Base-by-base conservation (phyloP, 1,284 basidiomycete species). In the Irpex rosettiformis region DNA sequence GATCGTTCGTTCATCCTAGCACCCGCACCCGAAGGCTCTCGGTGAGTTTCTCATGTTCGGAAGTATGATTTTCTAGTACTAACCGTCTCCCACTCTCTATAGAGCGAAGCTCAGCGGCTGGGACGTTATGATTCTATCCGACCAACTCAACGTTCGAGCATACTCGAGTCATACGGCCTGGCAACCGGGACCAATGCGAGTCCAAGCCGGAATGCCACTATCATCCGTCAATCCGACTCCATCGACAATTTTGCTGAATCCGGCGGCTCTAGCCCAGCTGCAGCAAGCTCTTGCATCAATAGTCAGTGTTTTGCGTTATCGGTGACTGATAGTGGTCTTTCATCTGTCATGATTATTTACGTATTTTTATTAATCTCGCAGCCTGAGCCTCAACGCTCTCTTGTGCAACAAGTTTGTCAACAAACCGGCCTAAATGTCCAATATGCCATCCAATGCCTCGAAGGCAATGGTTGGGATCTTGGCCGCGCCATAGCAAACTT, bases 1-100 rank as follows among this genome's bases (percentile, higher is more conserved):
- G 94, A 97, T 70, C 84, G 96, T 54, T 88, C 92, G 0, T 97
- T 98, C 69, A 81, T 98, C 54, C 80, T 99, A 10, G 88, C 88
- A 1, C 90, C 93, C 18, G 87, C 94, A 3, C 75, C 86, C 28
- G 83, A 90, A 48, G 90, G 86, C 27, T 95, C 96, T 64, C 76
- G 85, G 88, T 94, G 74, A 67, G 91, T 66, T 49, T 22, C 18
- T 21, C 11, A 5, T 55, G 56, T 54, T 45, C 58, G n/a, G 27
- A 21, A 13, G 24, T 58, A 51, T 37, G 28, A 27, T 11, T 43
- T 47, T 10, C 25, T 29, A 48, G 7, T 27, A 22, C 47, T 55
- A 27, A 24, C 10, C n/a, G 28, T 33, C 7, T 52, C 29, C 54
- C n/a, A n/a, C n/a, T 2, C 18, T 57, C 27, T 33, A 28, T 68